Base-by-base conservation (phyloP, 495 filamentous ascomycete genomes). In the Penicillium flavigenum region DNA sequence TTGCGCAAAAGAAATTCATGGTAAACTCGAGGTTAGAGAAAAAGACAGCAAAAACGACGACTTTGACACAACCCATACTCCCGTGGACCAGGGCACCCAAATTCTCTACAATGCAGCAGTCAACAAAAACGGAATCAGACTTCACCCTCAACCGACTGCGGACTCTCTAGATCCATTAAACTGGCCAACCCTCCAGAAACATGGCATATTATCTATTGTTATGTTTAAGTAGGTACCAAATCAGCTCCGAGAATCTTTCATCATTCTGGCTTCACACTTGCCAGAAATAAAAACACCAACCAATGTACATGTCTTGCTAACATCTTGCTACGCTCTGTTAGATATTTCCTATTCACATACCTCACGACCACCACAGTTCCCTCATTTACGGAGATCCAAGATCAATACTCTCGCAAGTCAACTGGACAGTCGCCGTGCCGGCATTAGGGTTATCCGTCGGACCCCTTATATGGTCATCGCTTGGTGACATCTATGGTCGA, bases 331-430 rank as follows among this genome's bases (percentile, higher is more conserved):
- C 12, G 31, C 9, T 2, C 14, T 29, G 8, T 16, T 38, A 83
- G 79, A 68, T 86, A 86, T 64, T 86, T 85, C 64, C 73, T 86
- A 51, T 84, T 86, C 68, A 86, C 84, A 11, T 86, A 86, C 64
- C 76, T 84, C 46, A 86, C 83, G 4, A 86, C 84, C 0, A 83
- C 80, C 3, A 83, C 84, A 0, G 79, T 87, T 2, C 83, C 83
- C 2, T 83, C 83, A 0, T 86, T 86, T 60, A 52, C 72, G 1
- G 70, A 75, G 12, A 74, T 86, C 17, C 78, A 85, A 60, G 61
- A 69, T 20, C 70, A 81, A 50, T 84, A 78, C 61, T 51, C 59
- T 68, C 77, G 3, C 74, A 85, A 59, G 77, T 81, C 22, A 85
- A 86, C 66, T 87, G 83, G 84, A 87, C 83, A 2, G 77, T 87